Evolutionary conservation across 2,329 filamentous ascomycete species (phyloP).

Genomic region (Cladophialophora exuberans): DNA sequence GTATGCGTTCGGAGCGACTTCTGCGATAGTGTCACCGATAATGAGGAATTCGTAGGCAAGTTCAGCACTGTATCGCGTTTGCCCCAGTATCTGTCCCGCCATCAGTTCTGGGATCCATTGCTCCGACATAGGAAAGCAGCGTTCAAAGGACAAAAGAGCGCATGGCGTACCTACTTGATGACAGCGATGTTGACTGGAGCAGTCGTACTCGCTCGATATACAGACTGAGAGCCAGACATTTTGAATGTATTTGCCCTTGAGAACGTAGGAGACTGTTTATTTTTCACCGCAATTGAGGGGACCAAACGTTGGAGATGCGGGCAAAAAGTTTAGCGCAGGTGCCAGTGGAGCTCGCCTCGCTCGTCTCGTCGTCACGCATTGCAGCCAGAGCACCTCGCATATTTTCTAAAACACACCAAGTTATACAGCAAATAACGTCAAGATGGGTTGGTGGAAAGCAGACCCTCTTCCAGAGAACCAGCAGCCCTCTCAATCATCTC

Average conservation of each 20-base stretch:
- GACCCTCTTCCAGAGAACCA: conserved; percentile 27
- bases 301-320: not conserved
- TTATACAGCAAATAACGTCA: not conserved
- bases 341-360: not conserved
- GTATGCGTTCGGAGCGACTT: conserved; percentile 92
- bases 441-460: conserved; percentile 37
- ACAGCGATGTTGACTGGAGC: conserved; percentile 57
- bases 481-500: conserved; percentile 37
- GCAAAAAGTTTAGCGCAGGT: not conserved
- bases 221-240: conserved; percentile 36
- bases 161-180: conserved; percentile 36
- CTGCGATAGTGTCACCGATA: conserved; percentile 95
- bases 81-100: conserved; percentile 77
- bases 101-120: not conserved
- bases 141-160: conserved; percentile 4
- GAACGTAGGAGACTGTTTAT: not conserved
- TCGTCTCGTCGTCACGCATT: not conserved
- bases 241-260: conserved; percentile 5
- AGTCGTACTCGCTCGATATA: conserved; percentile 93
- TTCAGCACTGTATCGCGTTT: conserved; percentile 94
- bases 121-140: not conserved
- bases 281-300: conserved; percentile 1
- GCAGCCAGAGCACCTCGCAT: no score
- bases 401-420: not conserved
- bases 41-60: conserved; percentile 95